phyloP scores from a whole-genome alignment of 768 basidiomycete species.

The Calocybe cyanea region DNA sequence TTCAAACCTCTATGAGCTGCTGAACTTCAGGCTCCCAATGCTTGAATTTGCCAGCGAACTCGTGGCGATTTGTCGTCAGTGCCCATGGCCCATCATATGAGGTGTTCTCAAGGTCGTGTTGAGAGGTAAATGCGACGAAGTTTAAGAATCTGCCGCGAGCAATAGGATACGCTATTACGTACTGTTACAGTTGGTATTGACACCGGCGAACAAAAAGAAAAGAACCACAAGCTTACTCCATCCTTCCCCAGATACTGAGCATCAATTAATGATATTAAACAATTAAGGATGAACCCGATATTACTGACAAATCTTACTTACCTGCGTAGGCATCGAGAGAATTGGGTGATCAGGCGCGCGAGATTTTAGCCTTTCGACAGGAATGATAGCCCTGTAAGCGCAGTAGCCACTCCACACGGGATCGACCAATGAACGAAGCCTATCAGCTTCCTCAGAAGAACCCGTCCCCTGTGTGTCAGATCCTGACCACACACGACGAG shows the following conservation, averaged over 20 bases:
- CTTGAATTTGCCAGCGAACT: constrained; percentile 41
- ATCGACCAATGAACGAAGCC: constrained; percentile 39
- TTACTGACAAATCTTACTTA: constrained; percentile 18
- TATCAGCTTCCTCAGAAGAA: constrained; percentile 31
- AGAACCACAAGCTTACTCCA: constrained; percentile 28
- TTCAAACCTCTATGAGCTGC: constrained; percentile 48
- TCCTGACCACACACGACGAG: constrained; percentile 28
- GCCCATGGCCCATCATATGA: constrained; percentile 51
- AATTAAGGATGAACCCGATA: no score
- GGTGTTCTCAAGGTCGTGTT: constrained; percentile 50
- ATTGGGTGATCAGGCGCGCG: constrained; percentile 44
- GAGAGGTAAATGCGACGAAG: constrained; percentile 52
- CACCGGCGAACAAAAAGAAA: constrained; percentile 1
- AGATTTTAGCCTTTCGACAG: constrained; percentile 41
- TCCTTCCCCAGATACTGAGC: constrained; percentile 55
- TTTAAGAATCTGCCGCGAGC: constrained; percentile 56
- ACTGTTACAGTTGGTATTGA: constrained; percentile 30
- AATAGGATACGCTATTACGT: constrained; percentile 60
- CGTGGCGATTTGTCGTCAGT: constrained; percentile 37
- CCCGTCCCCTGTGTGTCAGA: constrained; percentile 16
- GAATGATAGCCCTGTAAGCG: constrained; percentile 59
- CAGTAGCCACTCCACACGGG: constrained; percentile 57
- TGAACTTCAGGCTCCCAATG: constrained; percentile 61
- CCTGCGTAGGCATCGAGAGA: constrained; percentile 45
- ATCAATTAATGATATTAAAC: background rate